These are phyloP conservation scores for Bacterosira constricta DNA, from an alignment of 108 stramenopile species.

Conservation along the genomic window DNA sequence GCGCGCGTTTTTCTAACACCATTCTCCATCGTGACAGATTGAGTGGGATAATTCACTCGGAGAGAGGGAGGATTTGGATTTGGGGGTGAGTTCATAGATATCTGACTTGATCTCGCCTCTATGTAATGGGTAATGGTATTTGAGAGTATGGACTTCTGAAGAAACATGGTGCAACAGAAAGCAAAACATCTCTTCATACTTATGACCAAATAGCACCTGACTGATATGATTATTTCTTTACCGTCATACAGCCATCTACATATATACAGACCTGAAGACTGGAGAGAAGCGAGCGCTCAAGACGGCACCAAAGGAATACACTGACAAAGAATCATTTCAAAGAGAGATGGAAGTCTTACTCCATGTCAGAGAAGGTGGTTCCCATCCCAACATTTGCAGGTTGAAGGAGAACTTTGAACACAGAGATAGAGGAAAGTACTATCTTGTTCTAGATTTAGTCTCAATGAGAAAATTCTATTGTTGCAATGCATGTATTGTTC, in stretches of 20 bases:
- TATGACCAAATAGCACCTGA: neutral
- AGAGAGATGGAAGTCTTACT: constrained; percentile 19
- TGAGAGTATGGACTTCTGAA: too few species aligned
- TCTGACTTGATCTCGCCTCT: neutral
- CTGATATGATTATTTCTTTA: neutral
- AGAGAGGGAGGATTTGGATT: constrained; percentile 25
- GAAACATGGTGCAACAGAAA: too few species aligned
- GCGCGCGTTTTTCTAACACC: neutral
- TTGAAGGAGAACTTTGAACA: constrained; percentile 33
- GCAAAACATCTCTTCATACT: neutral
- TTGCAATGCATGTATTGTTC: too few species aligned
- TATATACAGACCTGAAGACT: neutral
- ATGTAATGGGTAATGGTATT: neutral
- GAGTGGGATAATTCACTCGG: constrained; percentile 25
- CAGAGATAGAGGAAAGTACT: constrained; percentile 4
- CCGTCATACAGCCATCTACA: neutral
- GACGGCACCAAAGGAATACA: constrained; percentile 5
- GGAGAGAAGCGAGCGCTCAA: constrained; percentile 7
- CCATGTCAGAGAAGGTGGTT: constrained; percentile 17
- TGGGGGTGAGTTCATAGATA: constrained; percentile 6
- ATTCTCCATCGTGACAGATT: neutral
- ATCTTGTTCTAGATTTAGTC: constrained; percentile 25
- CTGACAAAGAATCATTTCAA: constrained; percentile 12
- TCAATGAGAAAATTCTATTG: too few species aligned
- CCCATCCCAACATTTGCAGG: constrained; percentile 31